Conservation (phyloP, 768 basidiomycete species). For the Amanita phalloides region DNA sequence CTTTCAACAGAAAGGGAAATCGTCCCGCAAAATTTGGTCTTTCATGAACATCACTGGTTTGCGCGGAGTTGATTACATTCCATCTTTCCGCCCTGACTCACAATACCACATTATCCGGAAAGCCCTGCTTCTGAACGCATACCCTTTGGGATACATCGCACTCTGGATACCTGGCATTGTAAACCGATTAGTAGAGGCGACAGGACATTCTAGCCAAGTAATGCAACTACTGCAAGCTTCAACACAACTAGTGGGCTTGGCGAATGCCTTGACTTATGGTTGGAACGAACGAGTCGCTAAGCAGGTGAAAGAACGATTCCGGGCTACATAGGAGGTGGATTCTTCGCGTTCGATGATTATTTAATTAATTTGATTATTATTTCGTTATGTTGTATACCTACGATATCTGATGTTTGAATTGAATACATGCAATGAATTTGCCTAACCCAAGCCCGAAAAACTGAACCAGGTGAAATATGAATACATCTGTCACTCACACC, state of each 20-base stretch:
- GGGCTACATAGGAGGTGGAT: too few relatives aligned
- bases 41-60: neutral
- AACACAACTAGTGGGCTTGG: slow-evolving; percentile 10
- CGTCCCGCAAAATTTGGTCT: neutral
- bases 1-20: too few relatives aligned
- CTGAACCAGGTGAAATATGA: too few relatives aligned
- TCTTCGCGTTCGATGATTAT: too few relatives aligned
- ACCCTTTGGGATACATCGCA: slow-evolving; percentile 10
- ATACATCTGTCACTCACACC: too few relatives aligned
- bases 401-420: too few relatives aligned
- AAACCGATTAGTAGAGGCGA: slow-evolving; percentile 9
- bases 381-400: too few relatives aligned
- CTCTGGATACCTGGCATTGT: slow-evolving; percentile 9
- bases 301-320: slow-evolving; percentile 2
- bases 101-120: neutral
- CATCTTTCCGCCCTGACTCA: neutral
- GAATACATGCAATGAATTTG: too few relatives aligned
- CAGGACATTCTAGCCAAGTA: slow-evolving; percentile 5
- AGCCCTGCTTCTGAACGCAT: slow-evolving; percentile 9
- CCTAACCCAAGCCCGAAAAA: too few relatives aligned
- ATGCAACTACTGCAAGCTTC: slow-evolving; percentile 7
- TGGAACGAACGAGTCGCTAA: slow-evolving; percentile 8
- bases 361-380: too few relatives aligned
- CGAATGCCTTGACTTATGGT: slow-evolving; percentile 9
- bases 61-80: neutral